Base-by-base conservation (phyloP, 306 rosid species). In the Cucurbita moschata region DNA sequence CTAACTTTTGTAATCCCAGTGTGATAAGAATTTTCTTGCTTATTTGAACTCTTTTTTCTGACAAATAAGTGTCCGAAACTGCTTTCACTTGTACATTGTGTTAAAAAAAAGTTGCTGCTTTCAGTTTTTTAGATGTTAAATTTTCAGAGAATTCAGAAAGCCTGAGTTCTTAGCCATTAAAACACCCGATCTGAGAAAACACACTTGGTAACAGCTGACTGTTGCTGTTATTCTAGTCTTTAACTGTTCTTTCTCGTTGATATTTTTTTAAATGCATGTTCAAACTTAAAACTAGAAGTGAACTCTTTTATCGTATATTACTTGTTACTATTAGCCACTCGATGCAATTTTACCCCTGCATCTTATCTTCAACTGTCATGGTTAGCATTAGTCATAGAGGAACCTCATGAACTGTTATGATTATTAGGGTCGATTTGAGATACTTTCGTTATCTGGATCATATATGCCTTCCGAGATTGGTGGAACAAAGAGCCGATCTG, bases 381-480 rank as follows among this genome's bases (percentile, higher is more conserved):
- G 35, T 66, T 66, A 67, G 14, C 52, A 21, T 67, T 21, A 46
- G 7, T 4, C 1, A 19, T 47, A 5, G 23, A 43, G 54, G 39
- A 10, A 50, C 15, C 8, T 70, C 30, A 35, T 3, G 5, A 21
- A 21, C 57, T 74, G 51, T 14, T 74, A 6, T 59, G 53, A 55
- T 72, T 8, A 39, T 54, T 10, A 75, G 78, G 78, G 78, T 62
- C 73, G 64, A 11, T 75, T 62, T 64, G 78, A 75, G 61, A 75
- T 75, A 61, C 51, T 75, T 50, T 63, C 52, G 6, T 19, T 75
- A 39, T 63, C 78, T 50, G 78, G 78, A 19, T 75, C 72, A 1
- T 75, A 47, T 35, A 38, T 51, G 62, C 73, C 72, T 51, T 49
- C 60, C 14, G 53, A 75, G 5, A 64, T 9, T 39, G 39, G 37